phyloP scores from a whole-genome alignment of 1,284 basidiomycete genomes.

The Naganishia sp. region DNA sequence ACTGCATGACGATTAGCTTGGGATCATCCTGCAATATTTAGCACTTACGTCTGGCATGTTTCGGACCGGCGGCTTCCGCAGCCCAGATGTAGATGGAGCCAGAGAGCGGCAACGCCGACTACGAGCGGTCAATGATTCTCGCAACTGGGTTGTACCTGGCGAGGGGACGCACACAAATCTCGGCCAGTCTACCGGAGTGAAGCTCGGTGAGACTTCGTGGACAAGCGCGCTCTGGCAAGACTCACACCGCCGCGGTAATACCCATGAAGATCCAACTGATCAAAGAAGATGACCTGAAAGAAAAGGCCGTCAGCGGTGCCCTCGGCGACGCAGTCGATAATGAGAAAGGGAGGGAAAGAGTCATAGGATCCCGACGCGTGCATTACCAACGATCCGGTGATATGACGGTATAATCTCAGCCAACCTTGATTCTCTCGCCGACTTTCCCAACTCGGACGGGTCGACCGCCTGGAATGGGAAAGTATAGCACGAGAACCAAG shows the following conservation, averaged over 20 bases:
- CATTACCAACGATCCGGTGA: slow-evolving; percentile 35
- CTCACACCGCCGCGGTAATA: slow-evolving; percentile 70
- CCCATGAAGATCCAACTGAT: slow-evolving; percentile 36
- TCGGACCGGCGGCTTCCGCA: slow-evolving; percentile 79
- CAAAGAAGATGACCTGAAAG: slow-evolving; percentile 29
- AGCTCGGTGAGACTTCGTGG: background rate
- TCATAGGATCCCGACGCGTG: slow-evolving; percentile 33
- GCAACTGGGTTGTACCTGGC: background rate
- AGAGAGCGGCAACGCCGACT: slow-evolving; percentile 68
- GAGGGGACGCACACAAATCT: slow-evolving; percentile 62
- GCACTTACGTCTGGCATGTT: slow-evolving; percentile 59
- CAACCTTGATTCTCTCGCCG: slow-evolving; percentile 1
- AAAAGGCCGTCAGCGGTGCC: background rate
- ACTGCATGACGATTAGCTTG: slow-evolving; percentile 56
- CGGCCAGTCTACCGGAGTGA: slow-evolving; percentile 60
- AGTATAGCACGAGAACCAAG: slow-evolving; percentile 1
- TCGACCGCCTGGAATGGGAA: background rate
- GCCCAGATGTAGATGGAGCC: slow-evolving; percentile 90
- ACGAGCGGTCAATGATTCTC: background rate
- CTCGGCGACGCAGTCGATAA: background rate
- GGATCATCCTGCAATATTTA: background rate
- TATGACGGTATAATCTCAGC: slow-evolving; percentile 35
- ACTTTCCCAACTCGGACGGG: background rate
- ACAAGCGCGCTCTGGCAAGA: background rate
- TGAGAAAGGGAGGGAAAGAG: background rate